phyloP scores from a whole-genome alignment of 2,329 filamentous ascomycete species.

The Acarospora socialis region DNA sequence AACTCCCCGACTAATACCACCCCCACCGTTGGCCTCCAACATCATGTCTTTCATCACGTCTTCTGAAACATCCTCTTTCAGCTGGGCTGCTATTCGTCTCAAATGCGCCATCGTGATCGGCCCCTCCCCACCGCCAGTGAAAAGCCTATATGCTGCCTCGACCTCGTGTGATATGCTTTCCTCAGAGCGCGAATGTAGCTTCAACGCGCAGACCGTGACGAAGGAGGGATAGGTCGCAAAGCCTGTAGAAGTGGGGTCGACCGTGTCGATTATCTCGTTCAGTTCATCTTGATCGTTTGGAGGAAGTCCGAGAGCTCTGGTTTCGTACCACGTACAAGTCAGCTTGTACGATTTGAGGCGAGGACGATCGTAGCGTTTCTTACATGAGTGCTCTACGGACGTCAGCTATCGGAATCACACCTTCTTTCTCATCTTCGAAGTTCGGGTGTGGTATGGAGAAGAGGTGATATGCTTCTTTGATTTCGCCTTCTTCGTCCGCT shows the following conservation, averaged over 20 bases:
- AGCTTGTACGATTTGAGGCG: slow-evolving; percentile 1
- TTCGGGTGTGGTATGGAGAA: slow-evolving; percentile 49
- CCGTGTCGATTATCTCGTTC: slow-evolving; percentile 58
- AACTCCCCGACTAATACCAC: slow-evolving; percentile 56
- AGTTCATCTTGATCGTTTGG: slow-evolving; percentile 53
- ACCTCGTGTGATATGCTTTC: slow-evolving; percentile 29
- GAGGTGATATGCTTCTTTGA: slow-evolving; percentile 75
- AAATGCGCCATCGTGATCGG: slow-evolving; percentile 73
- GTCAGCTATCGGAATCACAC: slow-evolving; percentile 52
- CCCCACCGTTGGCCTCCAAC: slow-evolving; percentile 76
- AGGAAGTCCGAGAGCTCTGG: slow-evolving; percentile 69
- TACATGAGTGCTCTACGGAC: slow-evolving; percentile 62
- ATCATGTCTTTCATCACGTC: slow-evolving; percentile 87
- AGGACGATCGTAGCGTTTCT: slow-evolving; percentile 17
- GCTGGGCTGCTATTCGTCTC: slow-evolving; percentile 58
- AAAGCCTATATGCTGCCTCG: slow-evolving; percentile 67
- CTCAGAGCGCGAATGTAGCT: slow-evolving; percentile 34
- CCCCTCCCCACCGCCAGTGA: slow-evolving; percentile 43
- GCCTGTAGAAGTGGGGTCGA: slow-evolving; percentile 72
- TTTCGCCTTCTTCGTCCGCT: slow-evolving; percentile 73
- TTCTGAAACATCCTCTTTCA: slow-evolving; percentile 76
- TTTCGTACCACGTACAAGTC: too few relatives aligned
- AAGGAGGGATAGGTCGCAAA: slow-evolving; percentile 69
- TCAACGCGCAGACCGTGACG: slow-evolving; percentile 75
- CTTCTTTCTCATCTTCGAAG: slow-evolving; percentile 56